Evolutionary conservation across 2,329 filamentous ascomycete species (phyloP).

Genomic region (Grosmannia huntii): DNA sequence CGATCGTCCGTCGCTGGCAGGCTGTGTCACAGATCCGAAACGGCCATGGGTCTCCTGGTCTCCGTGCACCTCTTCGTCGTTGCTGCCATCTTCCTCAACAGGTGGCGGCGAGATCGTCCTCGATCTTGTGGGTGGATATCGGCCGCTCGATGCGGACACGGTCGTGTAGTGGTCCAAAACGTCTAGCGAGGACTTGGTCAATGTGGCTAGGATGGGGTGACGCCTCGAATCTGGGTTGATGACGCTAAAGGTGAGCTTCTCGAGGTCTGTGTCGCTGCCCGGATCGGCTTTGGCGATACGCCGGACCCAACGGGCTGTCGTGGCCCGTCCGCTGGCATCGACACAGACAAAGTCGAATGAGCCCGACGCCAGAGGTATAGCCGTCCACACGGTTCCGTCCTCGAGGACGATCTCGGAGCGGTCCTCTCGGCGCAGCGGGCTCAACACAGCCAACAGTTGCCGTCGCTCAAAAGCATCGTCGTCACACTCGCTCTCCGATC

Average conservation of each 20-base stretch:
- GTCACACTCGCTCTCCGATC: constrained; percentile 28
- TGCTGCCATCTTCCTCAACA: constrained; percentile 14
- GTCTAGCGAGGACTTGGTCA: constrained; percentile 51
- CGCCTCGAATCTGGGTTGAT: constrained; percentile 55
- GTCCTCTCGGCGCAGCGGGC: constrained; percentile 42
- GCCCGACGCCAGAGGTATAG: constrained; percentile 37
- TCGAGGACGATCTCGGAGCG: constrained; percentile 53
- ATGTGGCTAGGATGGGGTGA: constrained; percentile 61
- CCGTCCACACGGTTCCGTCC: constrained; percentile 47
- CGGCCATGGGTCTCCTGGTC: constrained; percentile 3
- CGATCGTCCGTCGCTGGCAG: constrained; percentile 16
- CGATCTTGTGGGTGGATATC: constrained; percentile 31
- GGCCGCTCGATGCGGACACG: constrained; percentile 33
- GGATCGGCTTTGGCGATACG: constrained; percentile 17
- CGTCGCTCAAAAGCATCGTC: constrained; percentile 28
- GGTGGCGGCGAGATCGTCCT: constrained; percentile 10
- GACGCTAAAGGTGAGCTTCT: constrained; percentile 65
- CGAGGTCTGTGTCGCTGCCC: constrained; percentile 15
- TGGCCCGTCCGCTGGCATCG: constrained; percentile 42
- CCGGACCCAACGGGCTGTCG: constrained; percentile 58
- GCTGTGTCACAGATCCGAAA: constrained; percentile 1
- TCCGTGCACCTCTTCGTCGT: constrained; percentile 7
- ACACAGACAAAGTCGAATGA: constrained; percentile 54
- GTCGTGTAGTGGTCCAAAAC: constrained; percentile 56
- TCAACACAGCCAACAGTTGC: constrained; percentile 55